A percentile compares a stretch with the other conserved stretches of the same genome.
phyloP scores from a whole-genome alignment of 768 basidiomycete species.

The Harrya chromipes region DNA sequence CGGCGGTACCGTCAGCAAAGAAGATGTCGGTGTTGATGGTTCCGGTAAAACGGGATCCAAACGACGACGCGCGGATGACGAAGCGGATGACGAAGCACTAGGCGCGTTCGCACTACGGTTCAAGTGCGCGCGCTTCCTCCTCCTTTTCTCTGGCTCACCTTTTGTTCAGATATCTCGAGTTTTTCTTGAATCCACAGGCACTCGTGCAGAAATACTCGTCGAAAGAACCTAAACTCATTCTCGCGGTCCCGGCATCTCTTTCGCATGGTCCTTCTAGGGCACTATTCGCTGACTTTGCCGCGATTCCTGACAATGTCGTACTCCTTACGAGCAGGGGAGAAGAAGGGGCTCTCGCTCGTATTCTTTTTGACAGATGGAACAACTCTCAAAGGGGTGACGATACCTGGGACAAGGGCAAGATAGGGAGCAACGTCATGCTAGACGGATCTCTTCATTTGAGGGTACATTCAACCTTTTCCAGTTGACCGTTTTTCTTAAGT shows the following conservation, averaged over 20 bases:
- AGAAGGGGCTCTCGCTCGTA: conserved; percentile 73
- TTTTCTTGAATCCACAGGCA: conserved; percentile 80
- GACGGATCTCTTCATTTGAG: conserved; percentile 64
- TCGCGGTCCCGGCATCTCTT: conserved; percentile 89
- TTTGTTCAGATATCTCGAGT: conserved; percentile 76
- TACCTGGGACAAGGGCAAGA: conserved; percentile 86
- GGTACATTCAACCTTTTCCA: conserved; percentile 38
- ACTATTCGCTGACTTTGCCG: conserved; percentile 84
- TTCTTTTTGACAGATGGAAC: conserved; percentile 88
- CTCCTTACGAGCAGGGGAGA: conserved; percentile 79
- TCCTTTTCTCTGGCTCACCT: conserved; percentile 1
- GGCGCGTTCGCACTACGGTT: conserved; percentile 88
- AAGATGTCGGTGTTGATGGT: conserved; percentile 83
- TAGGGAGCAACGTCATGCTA: conserved; percentile 84
- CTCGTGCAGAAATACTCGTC: conserved; percentile 81
- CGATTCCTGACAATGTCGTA: conserved; percentile 79
- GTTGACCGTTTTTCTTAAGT: conserved; percentile 2
- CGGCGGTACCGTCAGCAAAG: conserved; percentile 90
- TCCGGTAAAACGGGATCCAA: conserved; percentile 50
- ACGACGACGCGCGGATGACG: conserved; percentile 59
- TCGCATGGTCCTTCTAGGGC: conserved; percentile 89
- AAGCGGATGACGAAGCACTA: conserved; percentile 76
- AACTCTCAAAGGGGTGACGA: conserved; percentile 71
- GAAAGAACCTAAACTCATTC: conserved; percentile 87
- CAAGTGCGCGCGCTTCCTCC: conserved; percentile 49